Conservation (phyloP, 768 basidiomycete species). For the Phallus indusiatus region DNA sequence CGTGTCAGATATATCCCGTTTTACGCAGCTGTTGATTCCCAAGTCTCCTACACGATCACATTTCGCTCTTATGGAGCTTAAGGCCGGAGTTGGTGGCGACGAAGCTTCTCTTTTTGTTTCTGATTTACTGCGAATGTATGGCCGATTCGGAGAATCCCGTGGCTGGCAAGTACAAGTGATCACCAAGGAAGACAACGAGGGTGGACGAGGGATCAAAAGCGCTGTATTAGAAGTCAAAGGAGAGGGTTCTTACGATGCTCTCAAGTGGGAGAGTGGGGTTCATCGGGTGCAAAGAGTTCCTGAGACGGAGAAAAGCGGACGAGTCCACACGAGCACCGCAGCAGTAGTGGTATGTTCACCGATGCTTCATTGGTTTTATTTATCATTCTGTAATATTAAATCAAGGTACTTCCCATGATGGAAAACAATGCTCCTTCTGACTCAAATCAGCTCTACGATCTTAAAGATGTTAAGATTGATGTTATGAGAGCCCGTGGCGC, state of each 20-base stretch:
- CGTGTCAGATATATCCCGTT: slow-evolving; percentile 27
- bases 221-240: slow-evolving; percentile 76
- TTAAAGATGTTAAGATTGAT: slow-evolving; percentile 84
- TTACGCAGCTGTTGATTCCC: slow-evolving; percentile 69
- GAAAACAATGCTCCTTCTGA: slow-evolving; percentile 47
- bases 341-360: slow-evolving; percentile 60
- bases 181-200: slow-evolving; percentile 39
- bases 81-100: slow-evolving; percentile 86
- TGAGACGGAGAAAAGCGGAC: slow-evolving; percentile 76
- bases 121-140: slow-evolving; percentile 78
- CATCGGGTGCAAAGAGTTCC: slow-evolving; percentile 95
- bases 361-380: neutral
- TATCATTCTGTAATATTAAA: neutral
- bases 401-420: neutral
- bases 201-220: slow-evolving; percentile 57
- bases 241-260: slow-evolving; percentile 61
- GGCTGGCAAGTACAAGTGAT: slow-evolving; percentile 59
- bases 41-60: slow-evolving; percentile 53
- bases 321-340: slow-evolving; percentile 89
- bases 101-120: slow-evolving; percentile 77
- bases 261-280: slow-evolving; percentile 91
- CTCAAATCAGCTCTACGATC: slow-evolving; percentile 61
- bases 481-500: slow-evolving; percentile 97
- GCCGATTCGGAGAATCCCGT: slow-evolving; percentile 43
- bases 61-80: slow-evolving; percentile 81